These are phyloP conservation scores for Aspergillus amoenus DNA, from an alignment of 2,329 filamentous ascomycete genomes.

Conservation along the genomic window DNA sequence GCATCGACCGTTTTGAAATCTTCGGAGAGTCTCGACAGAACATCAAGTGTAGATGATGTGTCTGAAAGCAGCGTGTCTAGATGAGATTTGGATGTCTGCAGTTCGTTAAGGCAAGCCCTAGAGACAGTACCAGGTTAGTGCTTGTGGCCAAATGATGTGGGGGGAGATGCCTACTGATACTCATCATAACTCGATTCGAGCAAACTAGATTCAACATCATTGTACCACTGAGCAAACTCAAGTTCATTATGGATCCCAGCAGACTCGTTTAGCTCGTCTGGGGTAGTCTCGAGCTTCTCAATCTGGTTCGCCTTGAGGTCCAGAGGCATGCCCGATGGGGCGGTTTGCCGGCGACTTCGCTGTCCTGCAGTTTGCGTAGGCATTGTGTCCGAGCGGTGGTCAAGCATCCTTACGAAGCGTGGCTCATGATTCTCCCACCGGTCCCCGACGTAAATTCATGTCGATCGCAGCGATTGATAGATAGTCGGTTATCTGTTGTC, in stretches of 20 bases:
- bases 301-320: constrained; percentile 26
- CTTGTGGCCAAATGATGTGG: background rate
- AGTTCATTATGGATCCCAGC: constrained; percentile 56
- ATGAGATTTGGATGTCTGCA: constrained; percentile 77
- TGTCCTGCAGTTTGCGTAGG: constrained; percentile 30
- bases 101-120: constrained; percentile 76
- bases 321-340: constrained; percentile 34
- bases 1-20: constrained; percentile 85
- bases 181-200: constrained; percentile 80
- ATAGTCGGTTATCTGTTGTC: background rate
- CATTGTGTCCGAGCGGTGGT: constrained; percentile 20
- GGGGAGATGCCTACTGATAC: constrained; percentile 63
- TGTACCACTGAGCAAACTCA: constrained; percentile 61
- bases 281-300: constrained; percentile 14
- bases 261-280: constrained; percentile 17
- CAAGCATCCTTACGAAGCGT: background rate
- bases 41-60: constrained; percentile 70
- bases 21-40: constrained; percentile 75
- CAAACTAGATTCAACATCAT: constrained; percentile 63
- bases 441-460: background rate
- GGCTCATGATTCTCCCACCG: background rate
- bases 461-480: background rate
- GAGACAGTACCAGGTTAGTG: constrained; percentile 9
- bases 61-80: constrained; percentile 75
- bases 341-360: constrained; percentile 38